These are phyloP conservation scores for Picochlorum sp. DNA, from an alignment of 139 green algal species.

Conservation along the genomic window DNA sequence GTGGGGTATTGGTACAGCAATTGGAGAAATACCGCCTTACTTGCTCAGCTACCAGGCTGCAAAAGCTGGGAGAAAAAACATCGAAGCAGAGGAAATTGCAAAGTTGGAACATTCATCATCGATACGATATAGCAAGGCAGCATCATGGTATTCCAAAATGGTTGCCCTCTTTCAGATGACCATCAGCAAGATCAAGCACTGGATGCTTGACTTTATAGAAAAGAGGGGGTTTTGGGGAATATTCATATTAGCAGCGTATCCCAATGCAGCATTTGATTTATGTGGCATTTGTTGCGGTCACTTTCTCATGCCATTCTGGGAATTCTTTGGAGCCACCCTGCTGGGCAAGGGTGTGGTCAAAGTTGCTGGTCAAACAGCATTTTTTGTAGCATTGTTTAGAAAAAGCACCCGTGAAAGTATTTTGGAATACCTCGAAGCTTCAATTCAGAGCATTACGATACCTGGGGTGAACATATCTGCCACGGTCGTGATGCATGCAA, in stretches of 20 bases:
- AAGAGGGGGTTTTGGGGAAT: slow-evolving; percentile 76
- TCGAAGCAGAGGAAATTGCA: slow-evolving; percentile 49
- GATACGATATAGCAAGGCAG: not conserved
- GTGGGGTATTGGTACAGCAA: slow-evolving; percentile 80
- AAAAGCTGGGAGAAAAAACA: slow-evolving; percentile 46
- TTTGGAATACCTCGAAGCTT: slow-evolving; percentile 17
- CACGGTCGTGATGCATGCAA: slow-evolving; percentile 9
- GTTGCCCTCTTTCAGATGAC: slow-evolving; percentile 3
- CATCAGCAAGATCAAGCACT: slow-evolving; percentile 51
- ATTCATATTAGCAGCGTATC: slow-evolving; percentile 78
- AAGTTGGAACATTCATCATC: not conserved
- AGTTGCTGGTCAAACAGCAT: slow-evolving; percentile 30
- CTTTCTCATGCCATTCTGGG: slow-evolving; percentile 87
- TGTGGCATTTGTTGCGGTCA: slow-evolving; percentile 86
- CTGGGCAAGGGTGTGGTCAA: slow-evolving; percentile 83
- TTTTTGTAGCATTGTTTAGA: slow-evolving; percentile 63
- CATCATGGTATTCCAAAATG: not conserved
- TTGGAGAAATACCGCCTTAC: slow-evolving; percentile 88
- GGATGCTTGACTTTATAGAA: slow-evolving; percentile 79
- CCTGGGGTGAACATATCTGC: slow-evolving; percentile 15
- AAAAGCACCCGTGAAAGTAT: slow-evolving; percentile 42
- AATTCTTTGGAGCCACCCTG: slow-evolving; percentile 79
- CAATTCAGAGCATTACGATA: slow-evolving; percentile 21
- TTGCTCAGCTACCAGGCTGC: slow-evolving; percentile 71
- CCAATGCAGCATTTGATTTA: slow-evolving; percentile 87